Evolutionary conservation across 106 monocot species (phyloP), one percentile per base, ranked within the genome.

Genomic region (Allium fistulosum): DNA sequence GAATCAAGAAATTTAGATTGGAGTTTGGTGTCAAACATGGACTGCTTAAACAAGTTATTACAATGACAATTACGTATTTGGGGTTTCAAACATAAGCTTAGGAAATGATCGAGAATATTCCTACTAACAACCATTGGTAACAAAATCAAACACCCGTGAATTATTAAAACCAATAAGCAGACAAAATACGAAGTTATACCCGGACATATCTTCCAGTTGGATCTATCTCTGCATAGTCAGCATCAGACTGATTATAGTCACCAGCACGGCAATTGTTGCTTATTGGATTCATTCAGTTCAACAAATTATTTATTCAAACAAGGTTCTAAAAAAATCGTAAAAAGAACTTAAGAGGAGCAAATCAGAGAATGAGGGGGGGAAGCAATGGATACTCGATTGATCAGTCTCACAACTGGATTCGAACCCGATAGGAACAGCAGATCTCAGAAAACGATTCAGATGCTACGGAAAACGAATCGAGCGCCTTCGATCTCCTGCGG

Each of bases 181-280:
- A 37, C 37, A 37, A 37, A 37, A 37, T 37, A 37, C 0, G 37
- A 55, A 6, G 6, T 55, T 6, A 55, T 82, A 85, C 85, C 64
- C 82, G 77, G 27, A 90, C 69, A 69, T 90, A 90, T 28, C 85
- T 74, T 58, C 80, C 75, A 9, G 77, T 78, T 6, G 89, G 85
- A 80, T 90, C 85, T 6, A 69, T 65, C 69, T 90, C 89, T 11
- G 55, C 71, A 26, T 53, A 66, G 60, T 82, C 85, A 6, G 56
- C 75, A 50, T 82, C 85, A 57, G 26, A 62, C 57, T 15, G 10
- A 49, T 11, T 51, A 6, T 51, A 26, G 17, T 56, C 46, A 13
- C 11, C 55, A 17, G 63, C 53, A 4, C 16, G 51, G 55, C 22
- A 16, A n/a, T 61, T 58, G 57, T 66, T 61, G 15, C 51, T 58